Evolutionary conservation across 352 stramenopile genomes (phyloP).

Genomic region (Phytophthora kernoviae): DNA sequence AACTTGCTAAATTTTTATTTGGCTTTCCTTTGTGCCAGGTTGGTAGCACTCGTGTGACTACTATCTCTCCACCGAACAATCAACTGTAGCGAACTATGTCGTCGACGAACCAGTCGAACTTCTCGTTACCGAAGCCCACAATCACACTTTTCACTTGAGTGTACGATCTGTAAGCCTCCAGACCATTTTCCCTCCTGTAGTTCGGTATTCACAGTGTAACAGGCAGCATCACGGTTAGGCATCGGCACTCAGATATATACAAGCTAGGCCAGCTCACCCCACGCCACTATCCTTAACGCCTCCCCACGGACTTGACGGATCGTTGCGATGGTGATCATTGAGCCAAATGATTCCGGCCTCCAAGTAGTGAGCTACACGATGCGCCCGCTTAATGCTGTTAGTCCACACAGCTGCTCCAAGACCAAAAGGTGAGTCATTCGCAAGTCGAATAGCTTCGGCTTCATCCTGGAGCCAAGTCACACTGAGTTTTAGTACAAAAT

Average conservation of each 20-base stretch:
- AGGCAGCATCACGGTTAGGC: not conserved
- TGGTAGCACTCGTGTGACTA: slow-evolving; percentile 32
- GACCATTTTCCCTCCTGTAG: slow-evolving; percentile 85
- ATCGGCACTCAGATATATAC: too few species aligned
- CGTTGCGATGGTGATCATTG: slow-evolving; percentile 81
- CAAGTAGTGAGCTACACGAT: slow-evolving; percentile 80
- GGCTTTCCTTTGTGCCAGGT: slow-evolving; percentile 19
- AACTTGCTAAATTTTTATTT: too few species aligned
- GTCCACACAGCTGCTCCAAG: slow-evolving; percentile 89
- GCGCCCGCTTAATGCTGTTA: slow-evolving; percentile 72
- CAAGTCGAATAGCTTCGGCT: slow-evolving; percentile 71
- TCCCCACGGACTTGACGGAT: slow-evolving; percentile 67
- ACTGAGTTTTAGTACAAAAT: slow-evolving; percentile 6
- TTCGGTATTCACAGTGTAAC: not conserved
- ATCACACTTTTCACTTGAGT: slow-evolving; percentile 82
- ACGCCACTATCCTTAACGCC: slow-evolving; percentile 75
- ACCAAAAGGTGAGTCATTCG: slow-evolving; percentile 85
- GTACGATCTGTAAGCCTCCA: slow-evolving; percentile 70
- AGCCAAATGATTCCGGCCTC: slow-evolving; percentile 92
- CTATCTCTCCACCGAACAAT: slow-evolving; percentile 22
- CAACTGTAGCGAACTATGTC: slow-evolving; percentile 62
- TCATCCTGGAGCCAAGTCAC: slow-evolving; percentile 40
- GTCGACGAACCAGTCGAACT: slow-evolving; percentile 83
- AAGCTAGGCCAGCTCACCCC: slow-evolving; percentile 38
- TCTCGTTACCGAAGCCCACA: slow-evolving; percentile 57